Evolutionary conservation across 2,329 filamentous ascomycete genomes (phyloP), one percentile per base, ranked within the genome.

Genomic region (Claviceps sp.): DNA sequence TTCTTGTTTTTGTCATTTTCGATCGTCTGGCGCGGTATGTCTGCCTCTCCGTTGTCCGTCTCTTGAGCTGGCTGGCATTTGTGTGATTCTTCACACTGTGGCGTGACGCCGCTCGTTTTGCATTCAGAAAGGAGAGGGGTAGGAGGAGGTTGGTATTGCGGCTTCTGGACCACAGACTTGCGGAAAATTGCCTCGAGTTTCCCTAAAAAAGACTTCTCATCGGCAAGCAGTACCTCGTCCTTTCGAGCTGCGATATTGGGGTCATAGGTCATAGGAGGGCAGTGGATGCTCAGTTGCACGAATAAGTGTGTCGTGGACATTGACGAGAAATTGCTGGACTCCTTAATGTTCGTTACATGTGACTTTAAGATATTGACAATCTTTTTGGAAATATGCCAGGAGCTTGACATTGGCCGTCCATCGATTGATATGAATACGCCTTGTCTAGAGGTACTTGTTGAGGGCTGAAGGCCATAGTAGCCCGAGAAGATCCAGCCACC

Each of bases 231-330:
- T 2, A 90, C 74, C 58, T 88, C 79, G 52, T 87, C 80, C 61
- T 90, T 90, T 3, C 79, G 71, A 3, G 85, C 78, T 54, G 88
- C 81, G 5, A 89, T 66, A 57, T 89, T 90, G 1, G 75, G 71
- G 65, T 90, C 86, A 59, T 90, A 90, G 53, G 72, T 81, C 30
- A 74, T 73, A 1, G 69, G 61, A 0, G 79, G 75, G 59, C 84
- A 89, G 14, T 63, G 63, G 34, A 90, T 79, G 52, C 81, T 76
- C 40, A 90, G 65, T 42, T 73, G 73, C 42, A 89, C 65, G 60
- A 89, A 89, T 0, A 76, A 74, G 49, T 78, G 75, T 18, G 70
- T 72, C 46, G 57, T 60, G 26, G 63, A 58, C 6, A 58, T 11
- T 34, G 30, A 54, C 8, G 34, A 37, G 18, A 16, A 46, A 5